phyloP scores from a whole-genome alignment of 441 rosid species.

The Mallotus japonicus region DNA sequence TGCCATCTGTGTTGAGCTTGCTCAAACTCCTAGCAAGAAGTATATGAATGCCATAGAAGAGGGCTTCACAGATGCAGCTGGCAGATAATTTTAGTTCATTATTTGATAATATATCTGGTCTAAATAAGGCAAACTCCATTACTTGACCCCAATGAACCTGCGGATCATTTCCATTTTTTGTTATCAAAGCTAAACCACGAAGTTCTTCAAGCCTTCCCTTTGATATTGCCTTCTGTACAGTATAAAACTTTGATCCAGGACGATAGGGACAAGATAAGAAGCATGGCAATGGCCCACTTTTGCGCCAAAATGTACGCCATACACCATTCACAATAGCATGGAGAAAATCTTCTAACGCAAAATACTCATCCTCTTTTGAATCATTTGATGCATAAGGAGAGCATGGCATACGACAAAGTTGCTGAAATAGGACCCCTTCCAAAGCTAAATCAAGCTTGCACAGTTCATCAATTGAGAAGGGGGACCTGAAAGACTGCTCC shows the following conservation, averaged over 20 bases:
- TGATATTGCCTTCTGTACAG: constrained; percentile 52
- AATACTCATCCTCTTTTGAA: constrained; percentile 42
- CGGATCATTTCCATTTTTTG: constrained; percentile 35
- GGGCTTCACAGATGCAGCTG: constrained; percentile 54
- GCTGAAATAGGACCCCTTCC: constrained; percentile 63
- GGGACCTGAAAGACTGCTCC: constrained; percentile 40
- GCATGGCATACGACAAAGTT: constrained; percentile 61
- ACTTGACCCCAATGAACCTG: constrained; percentile 57
- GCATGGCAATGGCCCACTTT: constrained; percentile 49
- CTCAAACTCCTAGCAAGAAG: constrained; percentile 51
- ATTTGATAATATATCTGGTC: constrained; percentile 43
- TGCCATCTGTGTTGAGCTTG: constrained; percentile 31
- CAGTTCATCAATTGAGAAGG: constrained; percentile 52
- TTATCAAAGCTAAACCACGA: constrained; percentile 52
- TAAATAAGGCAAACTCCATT: constrained; percentile 44
- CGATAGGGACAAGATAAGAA: constrained; percentile 42
- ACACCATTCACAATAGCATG: constrained; percentile 46
- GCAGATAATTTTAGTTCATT: constrained; percentile 47
- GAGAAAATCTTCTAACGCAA: constrained; percentile 59
- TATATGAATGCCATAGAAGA: constrained; percentile 56
- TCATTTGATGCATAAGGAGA: constrained; percentile 32
- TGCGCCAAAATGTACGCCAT: constrained; percentile 70
- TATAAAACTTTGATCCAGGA: constrained; percentile 55
- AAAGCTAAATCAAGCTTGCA: constrained; percentile 59
- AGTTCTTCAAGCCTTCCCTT: constrained; percentile 53